Base-by-base conservation (phyloP, 306 rosid genomes). In the Begonia fuchsioides region DNA sequence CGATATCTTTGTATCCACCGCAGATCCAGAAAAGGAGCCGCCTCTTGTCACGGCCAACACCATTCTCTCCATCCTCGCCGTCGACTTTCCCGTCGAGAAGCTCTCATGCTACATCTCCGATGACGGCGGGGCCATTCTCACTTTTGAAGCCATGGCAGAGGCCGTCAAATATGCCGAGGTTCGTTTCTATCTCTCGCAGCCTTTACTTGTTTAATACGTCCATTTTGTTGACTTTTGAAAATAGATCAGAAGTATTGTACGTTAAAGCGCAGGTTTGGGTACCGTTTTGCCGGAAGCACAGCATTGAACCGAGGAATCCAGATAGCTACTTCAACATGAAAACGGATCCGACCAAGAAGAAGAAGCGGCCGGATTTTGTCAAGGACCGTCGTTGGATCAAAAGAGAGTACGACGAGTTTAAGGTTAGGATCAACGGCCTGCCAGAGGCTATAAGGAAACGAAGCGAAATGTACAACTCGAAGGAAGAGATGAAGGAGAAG, bases 51-150 rank as follows among this genome's bases (percentile, higher is more conserved):
- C 95, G 10, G 93, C 82, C 17, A 85, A 85, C 59, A 85, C 95
- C 16, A 68, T 86, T 11, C 86, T 86, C 32, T 86, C 95, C n/a
- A 76, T 86, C 38, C 75, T 86, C 6, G 64, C 80, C 13, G 88
- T 52, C 3, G 80, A 86, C 3, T 86, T 76, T 54, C 95, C 93
- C 0, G 55, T 76, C 14, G 95, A 86, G 67, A 86, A 81, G 66
- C 19, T 81, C 2, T 48, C 87, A 0, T 67, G 64, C 72, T 86
- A 86, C 49, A 76, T 86, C 47, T 86, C 93, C 3, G 95, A 86
- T 66, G 95, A 86, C 52, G 95, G 95, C n/a, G 95, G 95, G 32
- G 82, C 95, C 65, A 76, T 86, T 17, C 85, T 86, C 58, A 77
- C 82, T 1, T 85, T 85, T 60, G 93, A 85, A 66, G 87, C 95